These are phyloP conservation scores for Tylopilus vinaceipallidus DNA, from an alignment of 768 basidiomycete genomes.

Conservation along the genomic window DNA sequence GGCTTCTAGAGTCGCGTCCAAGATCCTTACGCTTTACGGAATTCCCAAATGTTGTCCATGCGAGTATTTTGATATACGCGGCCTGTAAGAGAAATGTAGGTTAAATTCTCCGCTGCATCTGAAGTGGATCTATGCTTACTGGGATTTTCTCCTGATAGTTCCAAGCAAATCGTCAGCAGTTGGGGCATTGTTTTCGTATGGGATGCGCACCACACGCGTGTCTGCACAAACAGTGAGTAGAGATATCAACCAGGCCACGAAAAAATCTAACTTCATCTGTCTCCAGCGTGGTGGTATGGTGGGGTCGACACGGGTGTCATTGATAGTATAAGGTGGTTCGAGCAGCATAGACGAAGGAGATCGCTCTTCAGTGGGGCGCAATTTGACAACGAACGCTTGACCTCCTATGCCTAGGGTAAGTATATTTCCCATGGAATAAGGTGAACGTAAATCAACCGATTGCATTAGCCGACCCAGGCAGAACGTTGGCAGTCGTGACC, in stretches of 20 bases:
- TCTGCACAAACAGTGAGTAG: slow-evolving; percentile 28
- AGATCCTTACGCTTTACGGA: slow-evolving; percentile 45
- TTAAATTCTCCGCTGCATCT: not conserved
- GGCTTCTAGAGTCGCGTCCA: not conserved
- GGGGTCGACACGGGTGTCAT: slow-evolving; percentile 40
- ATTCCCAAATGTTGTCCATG: slow-evolving; percentile 51
- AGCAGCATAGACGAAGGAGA: slow-evolving; percentile 80
- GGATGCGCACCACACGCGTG: slow-evolving; percentile 54
- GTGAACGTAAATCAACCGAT: slow-evolving; percentile 51
- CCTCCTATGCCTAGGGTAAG: slow-evolving; percentile 52
- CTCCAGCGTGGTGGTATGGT: slow-evolving; percentile 61
- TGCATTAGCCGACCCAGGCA: slow-evolving; percentile 75
- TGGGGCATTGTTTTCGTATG: not conserved
- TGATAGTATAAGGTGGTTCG: slow-evolving; percentile 73
- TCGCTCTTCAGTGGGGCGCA: slow-evolving; percentile 72
- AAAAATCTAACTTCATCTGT: slow-evolving; percentile 65
- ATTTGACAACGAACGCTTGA: slow-evolving; percentile 85
- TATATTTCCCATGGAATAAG: slow-evolving; percentile 1
- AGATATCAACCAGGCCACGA: not conserved
- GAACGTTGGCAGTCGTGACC: slow-evolving; percentile 78
- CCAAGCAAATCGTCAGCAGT: slow-evolving; percentile 1
- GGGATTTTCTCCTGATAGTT: slow-evolving; percentile 46
- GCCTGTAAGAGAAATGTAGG: slow-evolving; percentile 12
- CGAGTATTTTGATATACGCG: slow-evolving; percentile 35
- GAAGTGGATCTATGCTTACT: slow-evolving; percentile 27